Base-by-base conservation (phyloP, 148 eudicot species). In the Cornus suecica region DNA sequence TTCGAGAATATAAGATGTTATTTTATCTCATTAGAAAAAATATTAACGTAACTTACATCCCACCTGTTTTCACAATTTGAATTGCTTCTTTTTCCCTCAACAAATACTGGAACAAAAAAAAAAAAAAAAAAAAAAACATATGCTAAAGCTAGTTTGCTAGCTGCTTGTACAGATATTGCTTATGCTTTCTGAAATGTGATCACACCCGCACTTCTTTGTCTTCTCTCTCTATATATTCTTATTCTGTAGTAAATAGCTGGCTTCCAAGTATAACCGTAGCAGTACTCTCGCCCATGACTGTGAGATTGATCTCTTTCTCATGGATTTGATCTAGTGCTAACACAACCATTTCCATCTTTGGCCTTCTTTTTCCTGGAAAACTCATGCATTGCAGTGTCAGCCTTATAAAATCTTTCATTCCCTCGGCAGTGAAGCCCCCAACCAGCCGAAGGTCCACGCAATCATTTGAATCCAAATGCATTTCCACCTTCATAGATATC, bases 371-470 rank as follows among this genome's bases (percentile, higher is more conserved):
- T 32, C 79, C 81, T 8, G 85, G 89, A 80, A 81, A 77, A 42
- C 76, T 75, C 82, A 80, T 71, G 77, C 89, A 86, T 79, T 61
- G 68, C 32, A 86, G 71, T 41, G 70, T 70, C 66, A 86, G 65
- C 72, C 77, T 81, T 70, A 86, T 68, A 52, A 74, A 75, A 74
- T 86, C 89, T 30, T 75, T 79, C 83, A 84, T 84, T 9, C 83
- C 87, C 51, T 79, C 89, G 3, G 69, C 65, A 0, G 87, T 84
- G 79, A 84, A 86, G 77, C 78, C 80, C 26, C 89, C 84, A n/a
- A 27, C 73, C 34, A 84, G 75, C 37, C 87, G 79, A 60, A 32
- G 74, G 67, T 86, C 89, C 66, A 82, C 83, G 66, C 84, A 71
- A 31, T 81, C 42, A n/a, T 86, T 82, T 45, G 73, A 70, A 56